These are phyloP conservation scores for Curvularia hawaiiensis DNA, from an alignment of 2,329 filamentous ascomycete genomes.

Conservation along the genomic window DNA sequence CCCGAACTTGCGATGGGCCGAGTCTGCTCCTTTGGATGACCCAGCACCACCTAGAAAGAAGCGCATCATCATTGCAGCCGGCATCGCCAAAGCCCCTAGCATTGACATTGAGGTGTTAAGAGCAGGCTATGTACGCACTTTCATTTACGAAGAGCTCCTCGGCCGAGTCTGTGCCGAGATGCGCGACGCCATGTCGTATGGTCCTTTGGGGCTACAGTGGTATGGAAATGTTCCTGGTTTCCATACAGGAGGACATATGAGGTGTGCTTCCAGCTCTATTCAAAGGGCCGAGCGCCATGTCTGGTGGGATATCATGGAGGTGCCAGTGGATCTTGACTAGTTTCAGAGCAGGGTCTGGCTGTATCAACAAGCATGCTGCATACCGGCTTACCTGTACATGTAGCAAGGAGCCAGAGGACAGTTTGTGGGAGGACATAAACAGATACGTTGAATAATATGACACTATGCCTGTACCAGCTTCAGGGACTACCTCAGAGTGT, in stretches of 20 bases:
- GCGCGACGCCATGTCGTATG: conserved; percentile 1
- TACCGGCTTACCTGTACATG: neutral
- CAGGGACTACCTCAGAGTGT: too few relatives aligned
- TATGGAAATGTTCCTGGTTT: neutral
- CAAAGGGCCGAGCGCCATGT: neutral
- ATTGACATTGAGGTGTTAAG: neutral
- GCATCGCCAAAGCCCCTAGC: neutral
- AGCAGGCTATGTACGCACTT: neutral
- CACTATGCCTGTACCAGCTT: neutral
- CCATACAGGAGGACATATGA: neutral
- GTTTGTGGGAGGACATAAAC: neutral
- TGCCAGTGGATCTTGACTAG: neutral
- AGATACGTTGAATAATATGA: neutral
- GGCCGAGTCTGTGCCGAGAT: neutral
- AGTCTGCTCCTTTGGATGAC: neutral
- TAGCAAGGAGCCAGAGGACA: neutral
- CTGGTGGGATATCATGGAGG: neutral
- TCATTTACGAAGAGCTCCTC: neutral
- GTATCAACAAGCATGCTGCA: neutral
- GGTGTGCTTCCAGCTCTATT: neutral
- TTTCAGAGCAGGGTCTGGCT: neutral
- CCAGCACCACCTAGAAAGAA: neutral
- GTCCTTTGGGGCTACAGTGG: neutral
- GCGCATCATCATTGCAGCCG: neutral
- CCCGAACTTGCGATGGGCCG: neutral